Percentiles rank a stretch among this genome's conserved stretches.
Evolutionary conservation across 2,329 filamentous ascomycete genomes (phyloP).

Genomic region (Didymella pinodella): DNA sequence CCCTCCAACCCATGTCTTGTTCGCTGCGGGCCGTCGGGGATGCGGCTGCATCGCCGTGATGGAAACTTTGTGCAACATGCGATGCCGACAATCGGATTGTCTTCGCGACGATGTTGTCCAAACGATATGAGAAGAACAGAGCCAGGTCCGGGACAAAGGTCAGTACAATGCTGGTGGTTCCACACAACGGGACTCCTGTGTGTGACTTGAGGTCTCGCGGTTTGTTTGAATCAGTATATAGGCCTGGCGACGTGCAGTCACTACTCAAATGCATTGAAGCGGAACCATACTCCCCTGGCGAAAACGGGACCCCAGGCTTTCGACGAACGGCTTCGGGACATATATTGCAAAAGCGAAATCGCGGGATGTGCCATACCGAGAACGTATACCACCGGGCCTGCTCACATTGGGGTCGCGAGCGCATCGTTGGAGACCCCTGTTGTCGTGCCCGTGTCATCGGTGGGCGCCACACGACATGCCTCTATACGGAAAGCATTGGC

Average conservation of each 20-base stretch:
- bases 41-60: constrained; percentile 2
- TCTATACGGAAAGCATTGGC: constrained; percentile 36
- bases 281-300: not conserved
- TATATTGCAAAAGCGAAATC: not conserved
- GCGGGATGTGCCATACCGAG: constrained; percentile 45
- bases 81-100: constrained; percentile 19
- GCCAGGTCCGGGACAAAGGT: constrained; percentile 5
- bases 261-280: not conserved
- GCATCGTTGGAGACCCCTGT: constrained; percentile 41
- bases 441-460: constrained; percentile 37
- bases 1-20: not conserved
- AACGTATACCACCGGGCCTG: constrained; percentile 43
- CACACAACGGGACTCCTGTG: not conserved
- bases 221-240: constrained; percentile 14
- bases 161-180: constrained; percentile 2
- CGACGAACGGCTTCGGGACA: not conserved
- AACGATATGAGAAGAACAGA: constrained; percentile 12
- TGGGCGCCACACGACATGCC: constrained; percentile 32
- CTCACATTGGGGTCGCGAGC: constrained; percentile 42
- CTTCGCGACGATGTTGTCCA: constrained; percentile 14
- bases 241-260: constrained; percentile 8
- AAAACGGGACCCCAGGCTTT: not conserved
- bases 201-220: not conserved
- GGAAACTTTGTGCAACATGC: constrained; percentile 4
- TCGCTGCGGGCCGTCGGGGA: constrained; percentile 4